Base-by-base conservation (phyloP, 345 rosid genomes). In the Jatropha curcas region DNA sequence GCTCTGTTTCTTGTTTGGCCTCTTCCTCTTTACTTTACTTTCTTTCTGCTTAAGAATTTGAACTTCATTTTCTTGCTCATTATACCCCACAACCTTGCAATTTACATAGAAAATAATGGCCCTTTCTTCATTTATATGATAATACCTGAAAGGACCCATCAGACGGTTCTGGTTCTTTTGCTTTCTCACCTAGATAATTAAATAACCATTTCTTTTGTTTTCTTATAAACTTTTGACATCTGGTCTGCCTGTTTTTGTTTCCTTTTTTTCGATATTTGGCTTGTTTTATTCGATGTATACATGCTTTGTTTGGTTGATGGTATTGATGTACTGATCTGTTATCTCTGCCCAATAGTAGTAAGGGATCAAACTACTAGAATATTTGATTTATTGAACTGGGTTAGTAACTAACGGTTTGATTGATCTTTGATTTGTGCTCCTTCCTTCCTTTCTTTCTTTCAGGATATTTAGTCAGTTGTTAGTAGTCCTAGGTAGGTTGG, bases 51-150 rank as follows among this genome's bases (percentile, higher is more conserved):
- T 70, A 68, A 68, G 22, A 46, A 19, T 68, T 76, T 65, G 69
- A 59, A 50, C 58, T 68, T 71, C 41, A 4, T 55, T 56, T 22
- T 52, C 60, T 4, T 28, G 5, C 11, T 39, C 28, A 53, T 58
- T 14, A 25, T 43, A 27, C 35, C 34, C 22, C 37, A 25, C 33
- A 8, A 11, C 46, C 74, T 84, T 80, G 80, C 83, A 79, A 78
- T 65, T 76, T 82, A 84, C 87, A 72, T 85, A 58, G 69, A 61
- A 70, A 70, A 71, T 63, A 76, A 74, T 77, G 85, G 71, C 80
- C 28, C 79, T 68, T 83, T 74, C 74, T 75, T 78, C 80, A 58
- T 83, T 77, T 72, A n/a, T 43, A 70, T 83, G 75, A 71, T n/a
- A n/a, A n/a, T 66, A 74, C 79, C 77, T 84, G 84, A 86, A 77